Evolutionary conservation across 352 stramenopile genomes (phyloP).

Genomic region (Pythium dissotocum): DNA sequence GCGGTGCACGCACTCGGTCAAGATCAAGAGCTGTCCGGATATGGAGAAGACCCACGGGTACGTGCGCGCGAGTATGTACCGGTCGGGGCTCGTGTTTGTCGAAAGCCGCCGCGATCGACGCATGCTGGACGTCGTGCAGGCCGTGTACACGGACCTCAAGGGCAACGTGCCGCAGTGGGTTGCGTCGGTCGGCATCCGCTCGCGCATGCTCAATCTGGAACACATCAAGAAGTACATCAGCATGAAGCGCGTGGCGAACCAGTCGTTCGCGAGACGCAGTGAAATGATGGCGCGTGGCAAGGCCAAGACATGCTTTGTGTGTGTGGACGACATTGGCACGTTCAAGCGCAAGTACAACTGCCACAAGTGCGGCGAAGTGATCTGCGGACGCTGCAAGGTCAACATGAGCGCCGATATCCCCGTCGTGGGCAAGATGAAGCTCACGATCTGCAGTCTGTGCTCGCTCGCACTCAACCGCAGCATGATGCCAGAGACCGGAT

Average conservation of each 20-base stretch:
- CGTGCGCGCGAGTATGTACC: slow-evolving; percentile 81
- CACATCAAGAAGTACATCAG: slow-evolving; percentile 80
- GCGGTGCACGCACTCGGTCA: slow-evolving; percentile 81
- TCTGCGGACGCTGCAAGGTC: slow-evolving; percentile 72
- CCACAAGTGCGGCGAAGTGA: slow-evolving; percentile 81
- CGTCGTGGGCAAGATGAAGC: slow-evolving; percentile 84
- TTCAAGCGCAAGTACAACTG: slow-evolving; percentile 85
- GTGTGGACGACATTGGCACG: slow-evolving; percentile 76
- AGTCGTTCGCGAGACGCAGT: slow-evolving; percentile 66
- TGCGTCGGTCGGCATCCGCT: slow-evolving; percentile 52
- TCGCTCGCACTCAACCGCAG: slow-evolving; percentile 77
- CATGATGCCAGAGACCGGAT: slow-evolving; percentile 37
- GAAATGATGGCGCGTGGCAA: slow-evolving; percentile 66
- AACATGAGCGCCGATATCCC: slow-evolving; percentile 80
- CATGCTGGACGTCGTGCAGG: slow-evolving; percentile 74
- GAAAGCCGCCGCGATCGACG: slow-evolving; percentile 74
- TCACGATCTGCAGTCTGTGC: slow-evolving; percentile 83
- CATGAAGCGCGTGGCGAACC: slow-evolving; percentile 78
- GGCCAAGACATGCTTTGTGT: slow-evolving; percentile 82
- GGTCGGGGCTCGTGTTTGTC: slow-evolving; percentile 77
- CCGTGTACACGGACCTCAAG: slow-evolving; percentile 83
- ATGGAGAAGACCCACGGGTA: slow-evolving; percentile 82
- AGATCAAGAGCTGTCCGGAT: slow-evolving; percentile 82
- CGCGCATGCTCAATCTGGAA: slow-evolving; percentile 71
- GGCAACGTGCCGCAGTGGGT: slow-evolving; percentile 77